These are phyloP conservation scores for Populus hybrid DNA, from an alignment of 441 rosid genomes.

Conservation along the genomic window DNA sequence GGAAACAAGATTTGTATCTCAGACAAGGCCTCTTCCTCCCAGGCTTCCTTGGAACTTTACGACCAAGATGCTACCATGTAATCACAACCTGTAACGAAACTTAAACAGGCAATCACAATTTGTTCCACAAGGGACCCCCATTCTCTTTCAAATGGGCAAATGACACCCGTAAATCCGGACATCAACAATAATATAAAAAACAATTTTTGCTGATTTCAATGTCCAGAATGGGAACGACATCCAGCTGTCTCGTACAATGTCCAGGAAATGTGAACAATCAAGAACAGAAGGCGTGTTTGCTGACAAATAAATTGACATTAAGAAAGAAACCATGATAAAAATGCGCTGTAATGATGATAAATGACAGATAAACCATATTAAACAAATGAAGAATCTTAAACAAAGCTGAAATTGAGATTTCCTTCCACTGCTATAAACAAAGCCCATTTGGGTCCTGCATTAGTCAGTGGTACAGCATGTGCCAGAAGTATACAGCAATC, in stretches of 20 bases:
- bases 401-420: conserved; percentile 1
- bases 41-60: too few species aligned
- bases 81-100: too few species aligned
- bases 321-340: background rate
- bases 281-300: background rate
- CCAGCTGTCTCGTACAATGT: background rate
- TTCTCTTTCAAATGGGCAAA: too few species aligned
- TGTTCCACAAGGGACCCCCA: too few species aligned
- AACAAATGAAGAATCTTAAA: conserved; percentile 2
- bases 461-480: conserved; percentile 19
- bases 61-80: too few species aligned
- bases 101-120: too few species aligned
- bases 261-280: background rate
- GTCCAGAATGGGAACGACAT: too few species aligned
- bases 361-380: background rate
- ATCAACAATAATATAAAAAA: background rate
- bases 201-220: too few species aligned
- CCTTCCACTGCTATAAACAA: conserved; percentile 27
- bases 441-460: conserved; percentile 13
- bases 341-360: background rate
- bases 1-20: too few species aligned
- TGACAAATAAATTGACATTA: background rate
- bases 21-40: too few species aligned
- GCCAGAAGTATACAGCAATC: conserved; percentile 31
- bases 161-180: too few species aligned